Conservation (phyloP, 1,139 yeast species). For the Scheffersomyces parashehatae region DNA sequence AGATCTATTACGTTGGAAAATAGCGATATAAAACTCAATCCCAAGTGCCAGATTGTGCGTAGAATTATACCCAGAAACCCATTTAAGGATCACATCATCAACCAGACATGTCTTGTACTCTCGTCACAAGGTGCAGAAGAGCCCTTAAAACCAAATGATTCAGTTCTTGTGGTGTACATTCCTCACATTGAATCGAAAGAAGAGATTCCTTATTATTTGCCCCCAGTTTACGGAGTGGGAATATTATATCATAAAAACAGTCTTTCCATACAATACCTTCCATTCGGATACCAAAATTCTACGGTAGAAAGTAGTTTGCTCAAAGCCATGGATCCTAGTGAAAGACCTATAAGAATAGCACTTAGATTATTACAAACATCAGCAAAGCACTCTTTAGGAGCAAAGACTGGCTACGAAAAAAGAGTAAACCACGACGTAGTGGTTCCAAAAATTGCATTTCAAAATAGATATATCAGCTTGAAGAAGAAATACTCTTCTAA, state of each 20-base stretch:
- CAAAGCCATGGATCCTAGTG: conserved; percentile 40
- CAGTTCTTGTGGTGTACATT: conserved; percentile 64
- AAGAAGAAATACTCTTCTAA: conserved; percentile 80
- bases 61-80: conserved; percentile 90
- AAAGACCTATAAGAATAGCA: conserved; percentile 79
- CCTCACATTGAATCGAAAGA: conserved; percentile 68
- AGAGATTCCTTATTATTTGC: conserved; percentile 84
- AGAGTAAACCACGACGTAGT: conserved; percentile 87
- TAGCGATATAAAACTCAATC: conserved; percentile 28
- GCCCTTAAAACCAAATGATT: conserved; percentile 21
- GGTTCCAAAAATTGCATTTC: conserved; percentile 80
- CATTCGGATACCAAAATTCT: conserved; percentile 44
- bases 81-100: conserved; percentile 74
- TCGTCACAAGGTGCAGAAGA: conserved; percentile 15
- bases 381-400: conserved; percentile 79
- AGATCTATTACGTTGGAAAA: conserved; percentile 43
- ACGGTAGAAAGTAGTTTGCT: conserved; percentile 24
- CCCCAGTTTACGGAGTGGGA: conserved; percentile 81
- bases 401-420: conserved; percentile 80
- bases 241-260: conserved; percentile 51
- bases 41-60: conserved; percentile 62
- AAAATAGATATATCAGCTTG: conserved; percentile 74
- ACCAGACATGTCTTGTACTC: conserved; percentile 74
- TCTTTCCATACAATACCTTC: conserved; percentile 82
- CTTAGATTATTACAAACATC: conserved; percentile 77